phyloP scores from a whole-genome alignment of 2,329 filamentous ascomycete genomes.

The Pseudopyrenochaeta lycopersici region DNA sequence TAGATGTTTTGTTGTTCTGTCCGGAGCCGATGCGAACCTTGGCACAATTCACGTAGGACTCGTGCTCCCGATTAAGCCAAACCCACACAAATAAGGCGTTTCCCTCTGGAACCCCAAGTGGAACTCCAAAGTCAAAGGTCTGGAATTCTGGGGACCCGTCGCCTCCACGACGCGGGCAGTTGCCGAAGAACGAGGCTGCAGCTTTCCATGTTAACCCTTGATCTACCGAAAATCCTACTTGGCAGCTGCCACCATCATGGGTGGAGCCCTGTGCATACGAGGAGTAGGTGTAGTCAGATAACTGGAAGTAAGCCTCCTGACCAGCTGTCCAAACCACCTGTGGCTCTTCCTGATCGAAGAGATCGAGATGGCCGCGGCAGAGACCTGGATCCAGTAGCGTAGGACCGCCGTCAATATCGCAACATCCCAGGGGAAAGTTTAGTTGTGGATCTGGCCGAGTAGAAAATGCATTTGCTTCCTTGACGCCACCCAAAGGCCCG shows the following conservation, averaged over 20 bases:
- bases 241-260: slow-evolving; percentile 56
- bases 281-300: slow-evolving; percentile 17
- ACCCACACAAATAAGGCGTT: slow-evolving; percentile 54
- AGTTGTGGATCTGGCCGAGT: slow-evolving; percentile 28
- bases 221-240: slow-evolving; percentile 54
- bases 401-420: slow-evolving; percentile 35
- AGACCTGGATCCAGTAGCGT: slow-evolving; percentile 33
- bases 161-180: slow-evolving; percentile 52
- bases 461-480: slow-evolving; percentile 48
- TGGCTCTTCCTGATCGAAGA: slow-evolving; percentile 51
- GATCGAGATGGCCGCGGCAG: slow-evolving; percentile 52
- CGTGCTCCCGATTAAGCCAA: slow-evolving; percentile 57
- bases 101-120: slow-evolving; percentile 49
- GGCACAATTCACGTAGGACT: slow-evolving; percentile 57
- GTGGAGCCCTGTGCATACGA: slow-evolving; percentile 39
- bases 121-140: slow-evolving; percentile 53
- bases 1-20: too few species aligned
- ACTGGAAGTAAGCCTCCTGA: slow-evolving; percentile 46
- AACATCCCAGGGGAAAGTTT: slow-evolving; percentile 55
- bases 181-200: slow-evolving; percentile 53
- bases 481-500: slow-evolving; percentile 51
- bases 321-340: slow-evolving; percentile 52
- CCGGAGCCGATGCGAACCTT: slow-evolving; percentile 48
- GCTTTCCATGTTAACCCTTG: slow-evolving; percentile 54
- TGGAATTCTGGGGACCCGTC: slow-evolving; percentile 39